Evolutionary conservation across 2,329 filamentous ascomycete species (phyloP).

Genomic region (Scedosporium minutisporum): DNA sequence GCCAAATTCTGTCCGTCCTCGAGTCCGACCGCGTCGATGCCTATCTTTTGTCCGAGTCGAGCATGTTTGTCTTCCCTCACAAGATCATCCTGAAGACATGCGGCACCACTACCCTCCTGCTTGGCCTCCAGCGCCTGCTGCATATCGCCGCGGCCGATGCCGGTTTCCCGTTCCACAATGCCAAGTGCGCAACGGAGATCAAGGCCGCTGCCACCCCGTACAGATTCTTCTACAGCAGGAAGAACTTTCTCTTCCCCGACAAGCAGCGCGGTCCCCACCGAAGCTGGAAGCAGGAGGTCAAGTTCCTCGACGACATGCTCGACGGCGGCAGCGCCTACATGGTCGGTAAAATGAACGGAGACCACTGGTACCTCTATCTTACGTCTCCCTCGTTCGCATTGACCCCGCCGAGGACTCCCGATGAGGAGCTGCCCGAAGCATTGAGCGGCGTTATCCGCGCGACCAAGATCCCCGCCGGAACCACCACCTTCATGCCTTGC

Average conservation of each 20-base stretch:
- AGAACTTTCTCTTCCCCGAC: conserved; percentile 95
- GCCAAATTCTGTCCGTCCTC: conserved; percentile 91
- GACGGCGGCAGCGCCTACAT: conserved; percentile 92
- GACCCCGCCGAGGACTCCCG: conserved; percentile 74
- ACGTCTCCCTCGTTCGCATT: conserved; percentile 73
- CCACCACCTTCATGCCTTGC: conserved; percentile 25
- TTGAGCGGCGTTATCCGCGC: conserved; percentile 17
- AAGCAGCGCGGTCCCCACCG: conserved; percentile 89
- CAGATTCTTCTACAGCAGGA: conserved; percentile 96
- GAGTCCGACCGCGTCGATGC: conserved; percentile 91
- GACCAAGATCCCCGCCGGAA: conserved; percentile 46
- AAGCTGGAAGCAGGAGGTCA: conserved; percentile 96
- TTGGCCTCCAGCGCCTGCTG: conserved; percentile 80
- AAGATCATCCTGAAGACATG: conserved; percentile 98
- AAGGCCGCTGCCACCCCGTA: conserved; percentile 77
- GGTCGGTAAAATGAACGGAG: conserved; percentile 99
- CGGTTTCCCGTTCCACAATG: conserved; percentile 77
- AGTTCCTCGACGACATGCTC: conserved; percentile 85
- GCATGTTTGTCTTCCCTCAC: conserved; percentile 99
- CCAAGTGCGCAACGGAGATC: conserved; percentile 55
- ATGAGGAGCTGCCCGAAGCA: conserved; percentile 29
- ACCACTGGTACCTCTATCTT: conserved; percentile 98
- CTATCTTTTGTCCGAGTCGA: conserved; percentile 94
- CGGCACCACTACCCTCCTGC: conserved; percentile 87
- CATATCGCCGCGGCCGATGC: conserved; percentile 82